Conservation (phyloP, 2,329 filamentous ascomycete genomes). For the Cryphonectria nitschkei region DNA sequence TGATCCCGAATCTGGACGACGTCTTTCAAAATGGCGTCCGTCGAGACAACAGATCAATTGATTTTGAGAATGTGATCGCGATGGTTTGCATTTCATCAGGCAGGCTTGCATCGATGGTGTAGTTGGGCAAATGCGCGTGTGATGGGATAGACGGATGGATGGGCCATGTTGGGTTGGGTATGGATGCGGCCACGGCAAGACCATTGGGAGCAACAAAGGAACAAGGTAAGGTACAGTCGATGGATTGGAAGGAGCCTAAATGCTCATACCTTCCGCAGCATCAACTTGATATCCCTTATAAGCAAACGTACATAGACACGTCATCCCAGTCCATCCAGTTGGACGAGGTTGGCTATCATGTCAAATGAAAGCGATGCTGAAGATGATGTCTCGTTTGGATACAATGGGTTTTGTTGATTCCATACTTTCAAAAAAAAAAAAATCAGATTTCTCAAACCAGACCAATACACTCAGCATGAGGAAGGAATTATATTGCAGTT, state of each 20-base stretch:
- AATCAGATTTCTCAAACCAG: not conserved
- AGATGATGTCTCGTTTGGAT: not conserved
- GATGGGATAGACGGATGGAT: not conserved
- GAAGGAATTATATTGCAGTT: not conserved
- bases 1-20: not conserved
- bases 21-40: not conserved
- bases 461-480: not conserved
- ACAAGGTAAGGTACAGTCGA: not conserved
- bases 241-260: not conserved
- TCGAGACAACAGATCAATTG: not conserved
- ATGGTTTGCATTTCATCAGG: conserved; percentile 5
- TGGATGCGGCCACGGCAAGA: not conserved
- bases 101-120: conserved; percentile 12
- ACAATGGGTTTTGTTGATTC: not conserved
- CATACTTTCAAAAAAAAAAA: too few species aligned
- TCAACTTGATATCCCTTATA: not conserved
- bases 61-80: not conserved
- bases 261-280: not conserved
- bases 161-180: conserved; percentile 15
- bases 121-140: not conserved
- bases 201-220: not conserved
- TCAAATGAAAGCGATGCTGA: not conserved
- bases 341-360: not conserved
- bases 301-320: not conserved
- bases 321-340: not conserved